These are phyloP conservation scores for Platismatia glauca DNA, from an alignment of 495 filamentous ascomycete species.

Conservation along the genomic window DNA sequence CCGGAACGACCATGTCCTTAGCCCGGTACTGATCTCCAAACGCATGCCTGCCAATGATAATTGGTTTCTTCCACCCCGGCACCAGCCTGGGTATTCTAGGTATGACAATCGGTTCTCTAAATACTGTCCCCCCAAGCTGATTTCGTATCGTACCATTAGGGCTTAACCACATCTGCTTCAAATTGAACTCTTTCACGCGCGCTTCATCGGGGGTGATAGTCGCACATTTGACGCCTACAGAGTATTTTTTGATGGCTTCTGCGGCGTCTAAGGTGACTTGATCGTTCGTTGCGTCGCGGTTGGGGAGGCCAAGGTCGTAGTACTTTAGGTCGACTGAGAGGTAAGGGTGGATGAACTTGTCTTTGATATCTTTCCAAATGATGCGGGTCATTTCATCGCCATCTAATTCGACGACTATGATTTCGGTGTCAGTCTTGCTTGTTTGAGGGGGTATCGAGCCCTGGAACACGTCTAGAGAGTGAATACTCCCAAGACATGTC, in stretches of 20 bases:
- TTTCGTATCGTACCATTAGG: slow-evolving; percentile 99
- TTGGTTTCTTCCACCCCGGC: slow-evolving; percentile 94
- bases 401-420: slow-evolving; percentile 94
- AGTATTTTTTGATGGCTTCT: slow-evolving; percentile 97
- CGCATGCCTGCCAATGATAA: slow-evolving; percentile 96
- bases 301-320: slow-evolving; percentile 92
- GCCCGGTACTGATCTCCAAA: slow-evolving; percentile 98
- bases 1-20: slow-evolving; percentile 73
- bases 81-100: slow-evolving; percentile 83
- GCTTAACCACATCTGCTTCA: slow-evolving; percentile 99
- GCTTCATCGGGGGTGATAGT: slow-evolving; percentile 98
- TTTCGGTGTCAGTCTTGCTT: too few relatives aligned
- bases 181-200: slow-evolving; percentile 91
- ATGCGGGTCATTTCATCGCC: slow-evolving; percentile 99
- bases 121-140: slow-evolving; percentile 89
- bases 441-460: too few relatives aligned
- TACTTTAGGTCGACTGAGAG: slow-evolving; percentile 97
- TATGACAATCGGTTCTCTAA: slow-evolving; percentile 97
- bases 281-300: slow-evolving; percentile 92
- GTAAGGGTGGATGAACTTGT: slow-evolving; percentile 92
- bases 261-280: slow-evolving; percentile 90
- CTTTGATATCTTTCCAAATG: slow-evolving; percentile 97
- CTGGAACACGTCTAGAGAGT: too few relatives aligned
- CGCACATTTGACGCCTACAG: slow-evolving; percentile 96
- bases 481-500: too few relatives aligned